These are phyloP conservation scores for Cydonia oblonga DNA, from an alignment of 331 rosid species.

Conservation along the genomic window DNA sequence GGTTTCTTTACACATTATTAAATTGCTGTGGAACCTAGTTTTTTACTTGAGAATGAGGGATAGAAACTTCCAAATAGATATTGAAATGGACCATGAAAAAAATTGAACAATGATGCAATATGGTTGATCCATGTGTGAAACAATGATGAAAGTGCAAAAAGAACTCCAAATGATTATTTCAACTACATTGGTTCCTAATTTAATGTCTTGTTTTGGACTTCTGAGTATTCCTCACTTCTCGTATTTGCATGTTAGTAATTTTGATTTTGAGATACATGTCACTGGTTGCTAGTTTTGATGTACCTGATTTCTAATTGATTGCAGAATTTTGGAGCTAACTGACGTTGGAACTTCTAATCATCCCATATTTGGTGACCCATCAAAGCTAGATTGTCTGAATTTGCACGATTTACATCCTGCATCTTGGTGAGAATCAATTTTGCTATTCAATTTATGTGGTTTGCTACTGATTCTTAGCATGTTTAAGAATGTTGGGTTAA, in stretches of 20 bases:
- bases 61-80: not conserved
- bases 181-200: not conserved
- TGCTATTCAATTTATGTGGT: not conserved
- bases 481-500: not conserved
- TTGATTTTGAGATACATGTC: not conserved
- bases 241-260: not conserved
- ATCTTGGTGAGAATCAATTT: not conserved
- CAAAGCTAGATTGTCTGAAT: not conserved
- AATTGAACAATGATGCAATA: not conserved
- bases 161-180: not conserved
- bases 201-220: not conserved
- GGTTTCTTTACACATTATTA: not conserved
- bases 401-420: slow-evolving; percentile 8
- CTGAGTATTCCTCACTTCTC: not conserved
- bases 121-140: not conserved
- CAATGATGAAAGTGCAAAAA: not conserved
- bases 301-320: not conserved
- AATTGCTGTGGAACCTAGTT: not conserved
- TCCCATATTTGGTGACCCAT: not conserved
- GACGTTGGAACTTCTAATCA: not conserved
- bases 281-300: not conserved
- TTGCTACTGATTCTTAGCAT: not conserved
- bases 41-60: not conserved
- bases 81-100: not conserved
- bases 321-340: slow-evolving; percentile 10